A percentile compares a stretch with the other conserved stretches of the same genome.
Evolutionary conservation across 345 rosid species (phyloP).

Genomic region (Hypericum perforatum): DNA sequence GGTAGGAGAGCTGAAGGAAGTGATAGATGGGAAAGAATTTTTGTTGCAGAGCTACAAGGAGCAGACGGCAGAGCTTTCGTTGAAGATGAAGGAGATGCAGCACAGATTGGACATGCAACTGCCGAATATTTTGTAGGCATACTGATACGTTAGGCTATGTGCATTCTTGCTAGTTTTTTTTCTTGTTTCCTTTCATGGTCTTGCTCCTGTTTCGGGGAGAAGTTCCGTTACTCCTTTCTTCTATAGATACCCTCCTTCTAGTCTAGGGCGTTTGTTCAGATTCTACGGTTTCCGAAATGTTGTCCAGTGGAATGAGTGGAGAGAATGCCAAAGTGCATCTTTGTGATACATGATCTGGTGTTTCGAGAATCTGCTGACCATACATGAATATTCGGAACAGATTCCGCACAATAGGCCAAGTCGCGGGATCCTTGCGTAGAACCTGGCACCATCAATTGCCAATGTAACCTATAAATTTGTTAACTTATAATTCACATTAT

Average conservation of each 20-base stretch:
- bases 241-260: background rate
- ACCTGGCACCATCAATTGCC: no score
- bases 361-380: no score
- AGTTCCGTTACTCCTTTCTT: background rate
- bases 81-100: constrained; percentile 75
- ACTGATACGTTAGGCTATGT: constrained; percentile 44
- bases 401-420: no score
- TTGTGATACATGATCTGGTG: no score
- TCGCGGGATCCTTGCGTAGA: no score
- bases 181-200: background rate
- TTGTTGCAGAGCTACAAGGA: constrained; percentile 72
- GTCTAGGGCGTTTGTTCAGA: no score
- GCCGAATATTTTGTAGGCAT: constrained; percentile 85
- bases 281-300: no score
- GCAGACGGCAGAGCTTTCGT: constrained; percentile 70
- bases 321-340: no score
- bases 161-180: constrained; percentile 40
- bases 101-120: constrained; percentile 77
- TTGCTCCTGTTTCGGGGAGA: constrained; percentile 4
- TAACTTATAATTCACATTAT: no score
- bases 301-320: no score
- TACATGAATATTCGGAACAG: no score
- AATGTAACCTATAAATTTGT: no score
- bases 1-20: constrained; percentile 76
- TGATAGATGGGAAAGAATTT: constrained; percentile 83